phyloP scores from a whole-genome alignment of 768 basidiomycete species.

The Boletus vinaceobasis region DNA sequence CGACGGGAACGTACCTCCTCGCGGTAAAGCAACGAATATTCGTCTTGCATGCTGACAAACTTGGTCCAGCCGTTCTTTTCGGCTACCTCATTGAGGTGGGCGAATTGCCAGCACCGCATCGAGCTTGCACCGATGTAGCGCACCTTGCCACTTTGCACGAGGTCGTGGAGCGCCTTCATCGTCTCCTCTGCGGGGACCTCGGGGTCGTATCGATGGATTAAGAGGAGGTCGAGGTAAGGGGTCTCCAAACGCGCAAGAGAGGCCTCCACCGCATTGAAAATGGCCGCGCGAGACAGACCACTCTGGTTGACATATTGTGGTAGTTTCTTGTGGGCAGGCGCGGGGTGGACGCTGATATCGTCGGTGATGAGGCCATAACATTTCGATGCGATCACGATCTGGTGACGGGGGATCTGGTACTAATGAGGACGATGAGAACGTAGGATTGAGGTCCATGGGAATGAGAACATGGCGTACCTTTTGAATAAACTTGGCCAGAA shows the following conservation, averaged over 20 bases:
- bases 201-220: slow-evolving; percentile 43
- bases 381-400: slow-evolving; percentile 33
- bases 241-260: slow-evolving; percentile 37
- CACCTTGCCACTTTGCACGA: slow-evolving; percentile 46
- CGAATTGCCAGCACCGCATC: slow-evolving; percentile 47
- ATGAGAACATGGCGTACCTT: slow-evolving; percentile 18
- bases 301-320: slow-evolving; percentile 30
- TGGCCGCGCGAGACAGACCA: slow-evolving; percentile 36
- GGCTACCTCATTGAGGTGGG: slow-evolving; percentile 43
- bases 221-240: slow-evolving; percentile 39
- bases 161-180: slow-evolving; percentile 50
- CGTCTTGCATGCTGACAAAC: slow-evolving; percentile 56
- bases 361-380: slow-evolving; percentile 17
- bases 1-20: slow-evolving; percentile 37
- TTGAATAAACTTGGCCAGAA: slow-evolving; percentile 38
- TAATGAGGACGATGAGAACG: neutral
- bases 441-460: too few relatives aligned
- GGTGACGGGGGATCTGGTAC: slow-evolving; percentile 32
- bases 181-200: slow-evolving; percentile 40
- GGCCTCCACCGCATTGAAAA: slow-evolving; percentile 38
- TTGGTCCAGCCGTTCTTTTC: slow-evolving; percentile 45
- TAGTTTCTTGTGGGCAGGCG: neutral
- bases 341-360: neutral
- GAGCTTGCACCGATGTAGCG: slow-evolving; percentile 50
- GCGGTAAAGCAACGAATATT: slow-evolving; percentile 52